Conservation (phyloP, 768 basidiomycete genomes). For the Kockovaella imperatae region DNA sequence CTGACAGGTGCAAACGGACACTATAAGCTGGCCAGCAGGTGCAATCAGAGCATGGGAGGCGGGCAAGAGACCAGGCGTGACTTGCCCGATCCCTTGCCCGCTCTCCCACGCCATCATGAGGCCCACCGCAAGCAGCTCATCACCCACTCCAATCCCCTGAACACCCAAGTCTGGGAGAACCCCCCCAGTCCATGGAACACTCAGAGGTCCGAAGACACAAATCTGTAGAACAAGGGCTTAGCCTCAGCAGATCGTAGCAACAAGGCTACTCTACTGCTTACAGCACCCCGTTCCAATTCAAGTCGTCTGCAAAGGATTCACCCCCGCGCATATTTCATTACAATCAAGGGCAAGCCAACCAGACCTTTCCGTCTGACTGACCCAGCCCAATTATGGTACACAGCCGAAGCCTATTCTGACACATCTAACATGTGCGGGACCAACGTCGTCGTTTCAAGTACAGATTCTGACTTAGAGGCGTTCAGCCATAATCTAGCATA, state of each 20-base stretch:
- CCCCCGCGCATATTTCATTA: constrained; percentile 61
- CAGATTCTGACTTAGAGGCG: constrained; percentile 75
- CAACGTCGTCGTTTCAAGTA: constrained; percentile 67
- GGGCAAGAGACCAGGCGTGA: no score
- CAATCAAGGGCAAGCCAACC: constrained; percentile 52
- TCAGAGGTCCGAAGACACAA: constrained; percentile 47
- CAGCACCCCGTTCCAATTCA: constrained; percentile 67
- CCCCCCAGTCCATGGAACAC: background rate
- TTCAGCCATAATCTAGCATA: constrained; percentile 78
- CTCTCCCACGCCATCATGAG: no score
- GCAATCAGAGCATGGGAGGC: no score
- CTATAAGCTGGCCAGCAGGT: background rate
- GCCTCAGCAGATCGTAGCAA: constrained; percentile 70
- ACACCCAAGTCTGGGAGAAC: no score
- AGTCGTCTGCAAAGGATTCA: constrained; percentile 74
- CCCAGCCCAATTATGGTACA: constrained; percentile 57
- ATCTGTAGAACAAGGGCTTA: constrained; percentile 65
- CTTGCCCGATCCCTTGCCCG: no score
- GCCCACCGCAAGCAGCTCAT: no score
- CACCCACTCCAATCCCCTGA: no score
- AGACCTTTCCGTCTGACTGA: constrained; percentile 53
- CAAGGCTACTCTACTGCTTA: constrained; percentile 72
- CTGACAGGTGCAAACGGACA: background rate
- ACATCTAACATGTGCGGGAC: constrained; percentile 60
- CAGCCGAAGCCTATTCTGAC: constrained; percentile 63